Evolutionary conservation across 106 monocot genomes (phyloP), one percentile per base, ranked within the genome.

Genomic region (Ottelia alismoides): DNA sequence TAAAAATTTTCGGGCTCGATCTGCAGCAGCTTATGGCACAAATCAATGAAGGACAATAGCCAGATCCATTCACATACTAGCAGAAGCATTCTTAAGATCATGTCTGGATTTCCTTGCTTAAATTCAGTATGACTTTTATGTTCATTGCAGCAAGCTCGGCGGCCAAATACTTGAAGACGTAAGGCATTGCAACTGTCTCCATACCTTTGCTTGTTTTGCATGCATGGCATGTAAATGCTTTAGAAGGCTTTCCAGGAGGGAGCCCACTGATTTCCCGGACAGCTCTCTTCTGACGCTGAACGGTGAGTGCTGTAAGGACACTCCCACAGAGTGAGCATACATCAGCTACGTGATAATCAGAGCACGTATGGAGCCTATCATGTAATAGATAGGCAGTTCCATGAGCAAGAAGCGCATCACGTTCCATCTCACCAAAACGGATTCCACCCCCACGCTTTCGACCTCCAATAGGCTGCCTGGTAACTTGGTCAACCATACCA

Each of bases 381-480:
- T 98, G 96, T 48, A 98, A 52, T 9, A 98, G 63, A 54, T 98
- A 98, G 14, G 96, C 70, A 50, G 96, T 76, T 28, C 96, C 96
- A 55, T 98, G 96, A 24, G 96, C 96, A 11, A 98, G 78, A 32
- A 98, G 17, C 2, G 96, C 78, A 51, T 98, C 96, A 3, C 96
- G 88, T 52, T 98, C 96, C 96, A 98, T 98, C 63, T 98, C 96
- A 10, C 96, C 96, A 44, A 98, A 98, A n/a, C 96, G 96, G 17
- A 98, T 79, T 2, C 96, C 96, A 57, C 96, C 96, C 21, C 96
- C 96, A n/a, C 72, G 72, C 31, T 85, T 98, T 64, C 96, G 75
- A 46, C 96, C 96, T 25, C 89, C 89, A 4, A 98, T 58, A 2
- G 96, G 96, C 23, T 98, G 96, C 53, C 79, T 62, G 0, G 96